Conservation (phyloP, 2,329 filamentous ascomycete genomes). For the Aspergillus sp. region DNA sequence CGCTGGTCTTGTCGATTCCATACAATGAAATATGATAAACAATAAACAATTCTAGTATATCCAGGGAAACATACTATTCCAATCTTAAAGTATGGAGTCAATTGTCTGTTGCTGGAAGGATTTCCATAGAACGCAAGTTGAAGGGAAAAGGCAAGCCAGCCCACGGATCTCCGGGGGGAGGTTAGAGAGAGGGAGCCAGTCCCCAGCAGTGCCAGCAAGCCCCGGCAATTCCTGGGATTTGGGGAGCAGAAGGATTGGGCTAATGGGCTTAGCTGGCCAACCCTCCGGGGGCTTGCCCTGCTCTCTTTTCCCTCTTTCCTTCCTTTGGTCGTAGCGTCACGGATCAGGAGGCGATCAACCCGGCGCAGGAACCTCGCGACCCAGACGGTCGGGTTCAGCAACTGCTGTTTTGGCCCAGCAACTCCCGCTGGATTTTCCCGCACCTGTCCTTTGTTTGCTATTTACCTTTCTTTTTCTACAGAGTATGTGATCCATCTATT, state of each 20-base stretch:
- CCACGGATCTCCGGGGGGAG: background rate
- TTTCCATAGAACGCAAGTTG: background rate
- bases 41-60: no score
- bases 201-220: background rate
- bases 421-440: background rate
- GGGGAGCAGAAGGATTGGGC: background rate
- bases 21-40: no score
- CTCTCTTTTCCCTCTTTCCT: background rate
- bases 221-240: background rate
- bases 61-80: no score
- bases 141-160: background rate
- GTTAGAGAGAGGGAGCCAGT: no score
- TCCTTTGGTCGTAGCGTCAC: constrained; percentile 13
- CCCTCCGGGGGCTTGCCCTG: background rate
- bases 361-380: constrained; percentile 33
- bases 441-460: background rate
- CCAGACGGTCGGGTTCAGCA: constrained; percentile 31
- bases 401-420: background rate
- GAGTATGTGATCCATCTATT: no score
- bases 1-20: no score
- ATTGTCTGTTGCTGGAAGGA: no score
- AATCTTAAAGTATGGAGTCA: no score
- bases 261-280: background rate
- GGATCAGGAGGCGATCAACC: constrained; percentile 26
- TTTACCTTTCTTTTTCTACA: background rate